Evolutionary conservation across 2,329 filamentous ascomycete genomes (phyloP), one percentile per base, ranked within the genome.

Genomic region (Verticillium dahliae): DNA sequence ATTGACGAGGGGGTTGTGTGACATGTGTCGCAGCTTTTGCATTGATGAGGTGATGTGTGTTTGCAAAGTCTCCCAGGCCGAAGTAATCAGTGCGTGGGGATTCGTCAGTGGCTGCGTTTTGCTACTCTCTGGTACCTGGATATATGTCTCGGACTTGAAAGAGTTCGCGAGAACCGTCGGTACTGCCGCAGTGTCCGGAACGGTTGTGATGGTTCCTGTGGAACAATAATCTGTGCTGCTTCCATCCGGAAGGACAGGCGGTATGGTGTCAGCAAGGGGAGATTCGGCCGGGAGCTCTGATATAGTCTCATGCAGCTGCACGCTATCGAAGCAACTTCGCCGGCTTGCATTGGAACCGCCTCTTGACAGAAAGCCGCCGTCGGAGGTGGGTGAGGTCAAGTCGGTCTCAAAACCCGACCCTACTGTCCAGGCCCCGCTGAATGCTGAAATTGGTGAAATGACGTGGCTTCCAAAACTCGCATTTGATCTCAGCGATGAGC

Each of bases 371-470:
- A 69, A 64, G 45, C 69, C 69, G 9, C 74, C 70, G 59, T 73
- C 74, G 45, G 78, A 80, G 37, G 76, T 72, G 1, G 81, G 79
- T 18, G 81, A 82, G 6, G 78, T 78, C 66, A 81, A 69, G 60
- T 71, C 71, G 1, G 80, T 80, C 60, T 80, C 75, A 38, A 76
- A 69, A 3, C 71, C 75, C 10, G 76, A 74, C 15, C 67, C 70
- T 65, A 74, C 73, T 11, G 76, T 76, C 73, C 80, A 81, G 13
- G 69, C 67, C 5, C 69, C 70, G 57, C 76, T 78, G 71, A 74
- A 81, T 35, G 74, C 74, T 9, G 81, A 83, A 41, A 78, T 69
- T 10, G 81, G 79, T 6, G 81, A 83, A 59, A 83, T 74, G 35
- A 76, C 73, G 63, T 75, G 73, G 69, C 75, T 72, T 63, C 74